Evolutionary conservation across 1,284 basidiomycete genomes (phyloP), one percentile per base, ranked within the genome.

Genomic region (Cutaneotrichosporon sp.): DNA sequence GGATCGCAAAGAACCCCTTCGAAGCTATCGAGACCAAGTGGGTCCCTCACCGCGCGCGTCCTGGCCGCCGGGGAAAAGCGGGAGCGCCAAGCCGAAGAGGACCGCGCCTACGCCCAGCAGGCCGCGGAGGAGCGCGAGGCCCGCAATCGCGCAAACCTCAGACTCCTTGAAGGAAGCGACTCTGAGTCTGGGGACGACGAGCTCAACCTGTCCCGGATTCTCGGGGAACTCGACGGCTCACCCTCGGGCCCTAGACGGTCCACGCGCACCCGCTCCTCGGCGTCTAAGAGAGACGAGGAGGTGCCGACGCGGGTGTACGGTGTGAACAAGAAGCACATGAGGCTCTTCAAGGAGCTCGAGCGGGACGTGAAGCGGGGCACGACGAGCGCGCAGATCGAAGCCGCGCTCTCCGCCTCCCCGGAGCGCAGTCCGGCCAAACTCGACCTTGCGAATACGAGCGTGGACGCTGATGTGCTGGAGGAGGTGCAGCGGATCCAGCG

Each of bases 151-250:
- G 27, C 16, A 20, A 34, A 35, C 16, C 14, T 22, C 24, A 44
- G 17, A 29, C 42, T 37, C 9, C 20, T 46, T 26, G 32, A 37
- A 16, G 34, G 27, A 3, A 49, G 29, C 26, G 46, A 50, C 4
- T 41, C 39, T 9, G 50, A 51, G 12, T 44, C 32, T 10, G 53
- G 48, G 5, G 51, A 33, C 24, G 42, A 44, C 7, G 51, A 32
- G 14, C 11, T 35, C 12, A 22, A 34, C 7, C 29, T 39, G 5
- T 41, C 50, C 4, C 35, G 42, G n/a, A 31, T 41, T 12, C 22
- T 52, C 5, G 11, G 35, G 44, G 26, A 11, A 26, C 43, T 39
- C 24, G 14, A 24, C 14, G 26, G n/a, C 14, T 16, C 32, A 17
- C 26, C 32, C 16, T 17, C 32, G 4, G 45, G 32, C 9, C 4